phyloP scores from a whole-genome alignment of 2,329 filamentous ascomycete species.

The Clarireedia monteithiana region DNA sequence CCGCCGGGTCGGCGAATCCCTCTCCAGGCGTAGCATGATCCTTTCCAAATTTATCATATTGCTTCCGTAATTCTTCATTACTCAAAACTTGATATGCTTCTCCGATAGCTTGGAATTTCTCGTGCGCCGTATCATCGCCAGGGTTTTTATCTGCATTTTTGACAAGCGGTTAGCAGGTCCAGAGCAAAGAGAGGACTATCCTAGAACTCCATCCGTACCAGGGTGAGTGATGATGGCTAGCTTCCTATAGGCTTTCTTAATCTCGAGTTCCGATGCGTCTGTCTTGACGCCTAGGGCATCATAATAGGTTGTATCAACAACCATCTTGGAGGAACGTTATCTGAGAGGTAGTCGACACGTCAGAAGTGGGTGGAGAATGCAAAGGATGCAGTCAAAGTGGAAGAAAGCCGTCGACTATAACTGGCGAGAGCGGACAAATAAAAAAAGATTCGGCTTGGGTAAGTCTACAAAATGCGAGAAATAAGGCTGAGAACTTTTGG shows the following conservation, averaged over 20 bases:
- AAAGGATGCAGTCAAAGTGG: background rate
- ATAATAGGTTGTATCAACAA: slow-evolving; percentile 31
- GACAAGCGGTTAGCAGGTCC: background rate
- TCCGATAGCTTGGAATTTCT: slow-evolving; percentile 84
- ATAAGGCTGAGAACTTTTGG: background rate
- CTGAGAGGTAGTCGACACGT: no score
- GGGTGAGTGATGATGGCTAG: slow-evolving; percentile 83
- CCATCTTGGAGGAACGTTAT: slow-evolving; percentile 16
- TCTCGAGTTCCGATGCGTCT: slow-evolving; percentile 81
- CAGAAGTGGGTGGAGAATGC: background rate
- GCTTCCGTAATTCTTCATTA: slow-evolving; percentile 75
- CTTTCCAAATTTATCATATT: slow-evolving; percentile 97
- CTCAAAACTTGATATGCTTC: slow-evolving; percentile 76
- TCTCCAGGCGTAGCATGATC: slow-evolving; percentile 84
- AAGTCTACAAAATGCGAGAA: no score
- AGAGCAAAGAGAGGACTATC: background rate
- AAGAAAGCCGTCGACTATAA: no score
- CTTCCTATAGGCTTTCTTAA: slow-evolving; percentile 95
- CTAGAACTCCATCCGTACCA: slow-evolving; percentile 17
- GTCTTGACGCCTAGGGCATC: slow-evolving; percentile 79
- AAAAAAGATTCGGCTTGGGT: no score
- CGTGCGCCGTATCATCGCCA: slow-evolving; percentile 86
- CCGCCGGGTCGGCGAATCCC: slow-evolving; percentile 90
- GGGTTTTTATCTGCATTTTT: slow-evolving; percentile 79
- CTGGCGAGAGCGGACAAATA: background rate